These are phyloP conservation scores for Crepidotus sp. DNA, from an alignment of 1,284 basidiomycete genomes.

Conservation along the genomic window DNA sequence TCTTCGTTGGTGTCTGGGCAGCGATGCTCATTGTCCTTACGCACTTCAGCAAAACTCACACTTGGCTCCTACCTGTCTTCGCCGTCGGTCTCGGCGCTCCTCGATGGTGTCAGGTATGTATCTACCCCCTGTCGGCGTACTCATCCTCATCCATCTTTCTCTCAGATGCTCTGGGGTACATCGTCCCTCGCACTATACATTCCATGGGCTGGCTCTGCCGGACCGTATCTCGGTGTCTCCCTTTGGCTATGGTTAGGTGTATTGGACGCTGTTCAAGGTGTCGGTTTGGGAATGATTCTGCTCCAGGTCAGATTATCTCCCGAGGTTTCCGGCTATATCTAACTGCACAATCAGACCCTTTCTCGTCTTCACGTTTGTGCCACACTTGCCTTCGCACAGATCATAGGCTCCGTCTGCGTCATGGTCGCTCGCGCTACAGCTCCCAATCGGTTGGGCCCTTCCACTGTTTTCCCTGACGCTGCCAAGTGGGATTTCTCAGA, in stretches of 20 bases:
- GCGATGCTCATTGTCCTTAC: slow-evolving; percentile 68
- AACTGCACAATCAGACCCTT: slow-evolving; percentile 47
- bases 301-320: slow-evolving; percentile 48
- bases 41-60: slow-evolving; percentile 83
- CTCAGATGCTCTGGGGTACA: slow-evolving; percentile 77
- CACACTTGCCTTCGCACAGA: slow-evolving; percentile 80
- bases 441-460: slow-evolving; percentile 75
- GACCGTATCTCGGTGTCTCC: slow-evolving; percentile 80
- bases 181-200: slow-evolving; percentile 84
- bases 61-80: slow-evolving; percentile 88
- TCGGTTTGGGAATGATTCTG: slow-evolving; percentile 88
- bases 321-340: slow-evolving; percentile 4
- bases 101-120: slow-evolving; percentile 77
- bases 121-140: neutral
- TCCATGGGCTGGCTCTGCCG: slow-evolving; percentile 78
- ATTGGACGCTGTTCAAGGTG: slow-evolving; percentile 85
- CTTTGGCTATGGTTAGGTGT: slow-evolving; percentile 93
- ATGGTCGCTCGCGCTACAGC: slow-evolving; percentile 84
- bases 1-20: slow-evolving; percentile 85
- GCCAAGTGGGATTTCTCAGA: slow-evolving; percentile 79
- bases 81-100: slow-evolving; percentile 89
- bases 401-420: slow-evolving; percentile 74
- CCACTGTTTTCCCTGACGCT: slow-evolving; percentile 85
- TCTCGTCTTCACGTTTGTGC: slow-evolving; percentile 90
- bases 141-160: slow-evolving; percentile 7